Percentiles rank a stretch among this genome's conserved stretches.
Evolutionary conservation across 306 rosid species (phyloP).

Genomic region (Rubus idaeus): DNA sequence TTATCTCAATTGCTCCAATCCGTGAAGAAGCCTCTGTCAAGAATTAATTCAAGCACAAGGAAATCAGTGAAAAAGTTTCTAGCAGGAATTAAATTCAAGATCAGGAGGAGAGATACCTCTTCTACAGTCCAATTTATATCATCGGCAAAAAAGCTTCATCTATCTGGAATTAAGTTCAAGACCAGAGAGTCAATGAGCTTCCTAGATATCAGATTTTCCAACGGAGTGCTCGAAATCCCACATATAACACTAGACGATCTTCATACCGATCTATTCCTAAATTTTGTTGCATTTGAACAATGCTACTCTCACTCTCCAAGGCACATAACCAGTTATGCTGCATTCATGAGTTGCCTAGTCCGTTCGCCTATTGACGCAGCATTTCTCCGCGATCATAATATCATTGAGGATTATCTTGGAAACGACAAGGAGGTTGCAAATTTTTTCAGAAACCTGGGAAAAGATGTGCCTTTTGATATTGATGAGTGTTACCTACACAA

Average conservation of each 20-base stretch:
- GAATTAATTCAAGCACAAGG: too few relatives aligned
- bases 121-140: not conserved
- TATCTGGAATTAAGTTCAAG: slow-evolving; percentile 38
- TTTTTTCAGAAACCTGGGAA: slow-evolving; percentile 42
- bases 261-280: slow-evolving; percentile 17
- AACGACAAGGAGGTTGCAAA: slow-evolving; percentile 43
- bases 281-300: slow-evolving; percentile 63
- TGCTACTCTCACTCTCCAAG: slow-evolving; percentile 33
- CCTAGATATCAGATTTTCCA: slow-evolving; percentile 33
- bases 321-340: slow-evolving; percentile 46
- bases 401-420: slow-evolving; percentile 56
- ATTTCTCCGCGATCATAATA: slow-evolving; percentile 40
- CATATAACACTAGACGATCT: slow-evolving; percentile 44
- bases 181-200: slow-evolving; percentile 19
- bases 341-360: slow-evolving; percentile 50
- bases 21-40: too few relatives aligned
- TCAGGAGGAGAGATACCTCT: not conserved
- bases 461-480: slow-evolving; percentile 50
- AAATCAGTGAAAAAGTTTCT: too few relatives aligned
- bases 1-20: too few relatives aligned
- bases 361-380: slow-evolving; percentile 48
- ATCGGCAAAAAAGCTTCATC: slow-evolving; percentile 42
- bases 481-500: slow-evolving; percentile 33
- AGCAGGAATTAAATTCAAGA: too few relatives aligned
- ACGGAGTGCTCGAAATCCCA: slow-evolving; percentile 56